phyloP scores from a whole-genome alignment of 257 asterid species.

The Fraxinus cuspidata region DNA sequence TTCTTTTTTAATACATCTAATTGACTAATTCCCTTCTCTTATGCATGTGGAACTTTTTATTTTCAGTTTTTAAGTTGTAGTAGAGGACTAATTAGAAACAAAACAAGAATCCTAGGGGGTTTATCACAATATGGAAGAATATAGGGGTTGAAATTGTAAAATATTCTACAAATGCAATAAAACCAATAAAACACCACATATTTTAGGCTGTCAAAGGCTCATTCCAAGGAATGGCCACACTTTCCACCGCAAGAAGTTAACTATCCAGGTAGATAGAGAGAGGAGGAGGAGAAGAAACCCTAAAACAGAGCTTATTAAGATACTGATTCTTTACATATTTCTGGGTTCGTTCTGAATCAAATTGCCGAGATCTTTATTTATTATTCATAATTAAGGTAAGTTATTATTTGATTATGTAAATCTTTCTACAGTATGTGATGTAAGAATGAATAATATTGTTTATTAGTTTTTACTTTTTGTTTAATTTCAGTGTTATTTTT shows the following conservation, averaged over 20 bases:
- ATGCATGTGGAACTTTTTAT: conserved; percentile 3
- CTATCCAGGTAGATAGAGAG: conserved; percentile 9
- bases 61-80: background rate
- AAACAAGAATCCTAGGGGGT: background rate
- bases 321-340: conserved; percentile 5
- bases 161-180: conserved; percentile 14
- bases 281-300: background rate
- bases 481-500: conserved; percentile 14
- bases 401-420: conserved; percentile 19
- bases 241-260: conserved; percentile 21
- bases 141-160: conserved; percentile 11
- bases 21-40: too few relatives aligned
- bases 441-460: background rate
- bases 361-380: conserved; percentile 31
- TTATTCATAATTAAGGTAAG: conserved; percentile 35
- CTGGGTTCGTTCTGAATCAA: conserved; percentile 22
- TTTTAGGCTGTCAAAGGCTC: conserved; percentile 28
- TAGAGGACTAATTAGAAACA: background rate
- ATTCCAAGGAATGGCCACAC: conserved; percentile 11
- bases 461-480: conserved; percentile 17
- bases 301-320: conserved; percentile 18
- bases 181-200: conserved; percentile 1
- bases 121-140: background rate
- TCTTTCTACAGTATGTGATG: conserved; percentile 15
- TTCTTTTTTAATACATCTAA: too few relatives aligned